Base-by-base conservation (phyloP, 1,284 basidiomycete genomes). In the Porodaedalea pini region DNA sequence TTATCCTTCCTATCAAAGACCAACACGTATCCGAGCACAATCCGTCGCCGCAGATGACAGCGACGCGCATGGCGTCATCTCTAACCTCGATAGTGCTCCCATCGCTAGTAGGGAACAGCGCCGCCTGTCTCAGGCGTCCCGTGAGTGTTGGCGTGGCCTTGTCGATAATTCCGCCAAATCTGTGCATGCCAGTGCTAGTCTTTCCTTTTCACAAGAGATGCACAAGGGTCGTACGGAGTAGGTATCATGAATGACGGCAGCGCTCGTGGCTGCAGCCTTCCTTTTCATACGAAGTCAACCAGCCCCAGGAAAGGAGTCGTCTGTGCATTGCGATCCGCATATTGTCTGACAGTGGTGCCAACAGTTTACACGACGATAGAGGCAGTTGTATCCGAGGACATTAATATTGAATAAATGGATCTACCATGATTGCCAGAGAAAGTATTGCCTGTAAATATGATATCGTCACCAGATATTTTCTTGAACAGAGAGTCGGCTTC, bases 341-440 rank as follows among this genome's bases (percentile, higher is more conserved):
- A 81, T 78, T 78, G 54, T 8, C 59, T 41, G 21, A 55, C 52
- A 53, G 72, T 62, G 2, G 69, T 78, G 67, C 85, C 85, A 17
- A 71, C 70, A 1, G 67, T 68, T 60, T 85, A 75, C 27, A 69
- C 63, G 37, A 85, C 69, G 19, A 68, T 71, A 1, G 73, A 73
- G n/a, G 85, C 80, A 2, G 73, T 73, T 5, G 67, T 70, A 44
- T 72, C 66, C 0, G 77, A 78, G 31, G 63, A n/a, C n/a, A n/a
- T n/a, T n/a, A n/a, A 51, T 57, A 84, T 78, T 1, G 81, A 84
- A 23, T 83, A 82, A 23, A 86, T 74, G 4, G 80, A 82, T 57
- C 82, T 77, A 36, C 85, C 83, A 57, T 86, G 83, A 3, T 83
- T 81, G 11, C 74, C 72, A 2, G 71, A 69, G 66, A 83, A 86